phyloP scores from a whole-genome alignment of 306 rosid genomes.

The Casuarina cunninghamiana region DNA sequence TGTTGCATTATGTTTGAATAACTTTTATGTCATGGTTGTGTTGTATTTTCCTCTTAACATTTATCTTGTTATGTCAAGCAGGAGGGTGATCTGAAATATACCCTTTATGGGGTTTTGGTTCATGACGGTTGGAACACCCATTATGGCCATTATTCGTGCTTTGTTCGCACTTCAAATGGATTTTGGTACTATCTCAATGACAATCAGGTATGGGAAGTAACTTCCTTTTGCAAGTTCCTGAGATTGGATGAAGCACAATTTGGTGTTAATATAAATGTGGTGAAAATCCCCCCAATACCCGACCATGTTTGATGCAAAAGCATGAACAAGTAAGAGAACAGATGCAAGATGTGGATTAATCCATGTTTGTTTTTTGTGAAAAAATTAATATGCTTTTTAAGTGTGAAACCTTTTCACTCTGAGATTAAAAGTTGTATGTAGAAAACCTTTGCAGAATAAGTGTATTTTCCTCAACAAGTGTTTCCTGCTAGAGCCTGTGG shows the following conservation, averaged over 20 bases:
- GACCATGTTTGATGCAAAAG: no score
- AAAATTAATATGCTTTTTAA: no score
- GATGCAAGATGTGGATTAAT: background rate
- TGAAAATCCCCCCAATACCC: no score
- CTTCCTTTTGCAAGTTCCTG: background rate
- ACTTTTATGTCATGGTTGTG: conserved; percentile 2
- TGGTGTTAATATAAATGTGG: background rate
- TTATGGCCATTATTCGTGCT: conserved; percentile 90
- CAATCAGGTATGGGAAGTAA: conserved; percentile 56
- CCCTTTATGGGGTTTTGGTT: conserved; percentile 95
- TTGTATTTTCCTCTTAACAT: background rate
- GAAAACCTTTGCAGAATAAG: background rate
- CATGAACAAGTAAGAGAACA: background rate
- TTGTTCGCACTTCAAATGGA: conserved; percentile 86
- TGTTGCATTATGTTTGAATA: background rate
- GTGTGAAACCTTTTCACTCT: no score
- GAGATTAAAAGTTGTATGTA: background rate
- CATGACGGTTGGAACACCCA: conserved; percentile 87
- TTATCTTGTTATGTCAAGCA: conserved; percentile 30
- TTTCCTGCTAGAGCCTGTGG: background rate
- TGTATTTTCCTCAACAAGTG: background rate
- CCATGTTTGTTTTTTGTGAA: background rate
- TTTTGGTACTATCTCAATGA: conserved; percentile 96
- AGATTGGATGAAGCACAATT: conserved; percentile 1
- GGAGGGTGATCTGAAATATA: conserved; percentile 82